A percentile compares a stretch with the other conserved stretches of the same genome.
phyloP scores from a whole-genome alignment of 345 rosid genomes.

The Arabidopsis suecica region DNA sequence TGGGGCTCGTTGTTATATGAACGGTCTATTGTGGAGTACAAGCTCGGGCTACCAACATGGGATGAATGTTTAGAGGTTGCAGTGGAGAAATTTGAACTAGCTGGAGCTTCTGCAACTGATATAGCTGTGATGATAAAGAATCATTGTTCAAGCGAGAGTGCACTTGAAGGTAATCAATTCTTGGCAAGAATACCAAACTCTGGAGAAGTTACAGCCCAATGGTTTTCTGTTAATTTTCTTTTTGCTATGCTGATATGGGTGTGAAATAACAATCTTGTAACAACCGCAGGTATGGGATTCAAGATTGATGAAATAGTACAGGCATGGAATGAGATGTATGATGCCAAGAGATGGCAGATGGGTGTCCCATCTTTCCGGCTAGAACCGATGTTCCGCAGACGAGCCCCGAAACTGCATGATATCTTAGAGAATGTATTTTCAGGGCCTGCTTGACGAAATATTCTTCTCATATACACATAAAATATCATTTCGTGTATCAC shows the following conservation, averaged over 20 bases:
- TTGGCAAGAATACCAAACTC: neutral
- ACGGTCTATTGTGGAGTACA: slow-evolving; percentile 92
- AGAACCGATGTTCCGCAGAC: slow-evolving; percentile 91
- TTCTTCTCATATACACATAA: slow-evolving; percentile 18
- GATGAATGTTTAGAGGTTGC: slow-evolving; percentile 99
- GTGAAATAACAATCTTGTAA: slow-evolving; percentile 28
- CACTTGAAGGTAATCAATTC: slow-evolving; percentile 73
- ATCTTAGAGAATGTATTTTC: slow-evolving; percentile 69
- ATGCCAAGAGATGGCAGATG: slow-evolving; percentile 93
- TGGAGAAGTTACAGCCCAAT: neutral
- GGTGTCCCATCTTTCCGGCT: slow-evolving; percentile 94
- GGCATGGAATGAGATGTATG: slow-evolving; percentile 99
- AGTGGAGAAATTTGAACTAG: slow-evolving; percentile 96
- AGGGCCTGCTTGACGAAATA: slow-evolving; percentile 31
- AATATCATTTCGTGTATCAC: slow-evolving; percentile 21
- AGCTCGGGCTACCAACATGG: slow-evolving; percentile 90
- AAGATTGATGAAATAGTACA: slow-evolving; percentile 95
- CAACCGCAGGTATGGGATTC: slow-evolving; percentile 75
- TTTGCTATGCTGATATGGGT: neutral
- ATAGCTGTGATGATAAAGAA: slow-evolving; percentile 98
- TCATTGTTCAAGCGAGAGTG: slow-evolving; percentile 85
- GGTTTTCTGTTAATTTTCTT: neutral
- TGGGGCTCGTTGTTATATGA: slow-evolving; percentile 97
- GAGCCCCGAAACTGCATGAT: slow-evolving; percentile 78
- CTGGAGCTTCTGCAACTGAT: slow-evolving; percentile 96